These are phyloP conservation scores for Yamadazyma nakazawae DNA, from an alignment of 805 yeast genomes.

Conservation along the genomic window DNA sequence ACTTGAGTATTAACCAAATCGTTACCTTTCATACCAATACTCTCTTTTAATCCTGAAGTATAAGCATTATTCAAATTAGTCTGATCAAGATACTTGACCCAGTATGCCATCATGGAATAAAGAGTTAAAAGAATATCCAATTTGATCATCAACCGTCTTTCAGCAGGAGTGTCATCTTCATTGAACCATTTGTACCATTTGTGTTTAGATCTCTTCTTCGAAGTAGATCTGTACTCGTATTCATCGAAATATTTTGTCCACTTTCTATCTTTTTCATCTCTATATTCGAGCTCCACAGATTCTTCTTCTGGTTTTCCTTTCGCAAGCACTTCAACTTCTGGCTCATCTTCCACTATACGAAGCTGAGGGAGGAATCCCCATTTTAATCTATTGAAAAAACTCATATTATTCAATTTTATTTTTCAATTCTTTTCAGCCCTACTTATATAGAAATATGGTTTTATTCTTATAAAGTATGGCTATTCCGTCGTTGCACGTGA, in stretches of 20 bases:
- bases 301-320: constrained; percentile 1
- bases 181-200: constrained; percentile 46
- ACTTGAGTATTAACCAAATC: constrained; percentile 60
- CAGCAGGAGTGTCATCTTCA: constrained; percentile 43
- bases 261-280: constrained; percentile 32
- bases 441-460: no score
- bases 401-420: background rate
- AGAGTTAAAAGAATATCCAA: constrained; percentile 31
- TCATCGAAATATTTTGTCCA: constrained; percentile 48
- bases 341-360: constrained; percentile 8
- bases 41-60: constrained; percentile 59
- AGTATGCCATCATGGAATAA: constrained; percentile 45
- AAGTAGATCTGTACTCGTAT: constrained; percentile 53
- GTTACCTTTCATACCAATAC: constrained; percentile 55
- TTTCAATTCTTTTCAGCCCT: background rate
- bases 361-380: constrained; percentile 13
- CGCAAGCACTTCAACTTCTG: background rate
- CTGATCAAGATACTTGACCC: constrained; percentile 65
- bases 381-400: constrained; percentile 11
- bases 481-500: background rate
- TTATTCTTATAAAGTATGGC: background rate
- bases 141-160: constrained; percentile 27
- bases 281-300: constrained; percentile 20
- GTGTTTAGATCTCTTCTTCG: constrained; percentile 23
- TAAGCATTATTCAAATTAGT: constrained; percentile 63